Evolutionary conservation across 495 filamentous ascomycete species (phyloP), one percentile per base, ranked within the genome.

Genomic region (Eremomyces bilateralis): DNA sequence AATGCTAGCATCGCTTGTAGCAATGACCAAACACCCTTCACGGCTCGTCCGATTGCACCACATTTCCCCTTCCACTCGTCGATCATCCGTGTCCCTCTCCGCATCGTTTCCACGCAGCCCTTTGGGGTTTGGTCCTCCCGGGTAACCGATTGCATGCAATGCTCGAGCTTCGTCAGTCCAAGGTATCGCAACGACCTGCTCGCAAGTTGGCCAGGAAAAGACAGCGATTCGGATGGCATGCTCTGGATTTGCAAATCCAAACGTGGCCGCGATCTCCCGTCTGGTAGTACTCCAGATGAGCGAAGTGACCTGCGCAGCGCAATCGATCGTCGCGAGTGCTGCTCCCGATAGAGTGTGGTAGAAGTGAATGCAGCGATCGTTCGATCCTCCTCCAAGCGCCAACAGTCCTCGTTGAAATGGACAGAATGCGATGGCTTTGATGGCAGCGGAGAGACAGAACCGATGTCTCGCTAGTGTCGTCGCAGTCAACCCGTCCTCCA

Each of bases 401-500:
- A 97, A 58, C 1, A 97, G 60, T 13, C 77, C 76, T 20, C 73
- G 67, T 37, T 83, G 80, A 85, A 85, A 95, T 3, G 88, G 88
- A 29, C 88, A 92, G 56, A 95, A 95, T 6, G 88, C 88, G 40
- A 95, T 84, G 16, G 88, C 88, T 53, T 97, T 97, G 45, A 94
- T 79, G 5, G 88, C 88, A 1, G 88, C 85, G 11, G 73, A 67
- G 53, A 95, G 81, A 4, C 57, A 24, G 64, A 88, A 80, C 21
- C 63, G 64, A 48, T 90, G 70, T 41, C 71, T 77, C 44, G 78
- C 72, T 18, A 63, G 58, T n/a, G n/a, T n/a, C n/a, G n/a, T n/a
- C n/a, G n/a, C n/a, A n/a, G n/a, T n/a, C n/a, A n/a, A n/a, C n/a
- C n/a, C n/a, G n/a, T n/a, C n/a, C n/a, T n/a, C n/a, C n/a, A n/a